phyloP scores from a whole-genome alignment of 495 filamentous ascomycete genomes.

The Hypoxylon perforatum region DNA sequence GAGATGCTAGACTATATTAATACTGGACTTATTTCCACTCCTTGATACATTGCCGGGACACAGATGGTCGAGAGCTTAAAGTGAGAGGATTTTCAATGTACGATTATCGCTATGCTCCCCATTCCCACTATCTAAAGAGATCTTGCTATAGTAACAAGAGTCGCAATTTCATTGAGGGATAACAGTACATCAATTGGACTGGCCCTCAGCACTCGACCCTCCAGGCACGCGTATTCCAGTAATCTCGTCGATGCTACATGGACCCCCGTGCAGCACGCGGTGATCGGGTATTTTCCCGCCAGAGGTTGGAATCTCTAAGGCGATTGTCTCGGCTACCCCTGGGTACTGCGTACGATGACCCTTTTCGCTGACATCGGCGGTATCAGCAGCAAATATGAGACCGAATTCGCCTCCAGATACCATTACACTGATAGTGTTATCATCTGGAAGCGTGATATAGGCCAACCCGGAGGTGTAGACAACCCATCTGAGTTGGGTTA shows the following conservation, averaged over 20 bases:
- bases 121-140: too few relatives aligned
- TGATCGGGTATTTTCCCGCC: conserved; percentile 53
- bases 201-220: too few relatives aligned
- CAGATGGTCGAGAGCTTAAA: too few relatives aligned
- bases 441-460: conserved; percentile 35
- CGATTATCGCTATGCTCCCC: too few relatives aligned
- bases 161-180: too few relatives aligned
- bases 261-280: conserved; percentile 47
- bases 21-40: too few relatives aligned
- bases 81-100: too few relatives aligned
- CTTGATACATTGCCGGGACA: too few relatives aligned
- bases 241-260: conserved; percentile 12
- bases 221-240: neutral
- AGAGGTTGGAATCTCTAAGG: conserved; percentile 54
- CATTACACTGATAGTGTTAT: too few relatives aligned
- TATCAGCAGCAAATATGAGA: conserved; percentile 62
- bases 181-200: too few relatives aligned
- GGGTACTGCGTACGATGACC: conserved; percentile 63
- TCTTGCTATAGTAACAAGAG: too few relatives aligned
- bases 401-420: conserved; percentile 58
- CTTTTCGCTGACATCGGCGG: conserved; percentile 52
- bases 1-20: too few relatives aligned
- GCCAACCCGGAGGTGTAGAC: conserved; percentile 56
- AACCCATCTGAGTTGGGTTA: conserved; percentile 46
- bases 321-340: conserved; percentile 51